These are phyloP conservation scores for Colletotrichum magnum DNA, from an alignment of 2,329 filamentous ascomycete genomes.

Conservation along the genomic window DNA sequence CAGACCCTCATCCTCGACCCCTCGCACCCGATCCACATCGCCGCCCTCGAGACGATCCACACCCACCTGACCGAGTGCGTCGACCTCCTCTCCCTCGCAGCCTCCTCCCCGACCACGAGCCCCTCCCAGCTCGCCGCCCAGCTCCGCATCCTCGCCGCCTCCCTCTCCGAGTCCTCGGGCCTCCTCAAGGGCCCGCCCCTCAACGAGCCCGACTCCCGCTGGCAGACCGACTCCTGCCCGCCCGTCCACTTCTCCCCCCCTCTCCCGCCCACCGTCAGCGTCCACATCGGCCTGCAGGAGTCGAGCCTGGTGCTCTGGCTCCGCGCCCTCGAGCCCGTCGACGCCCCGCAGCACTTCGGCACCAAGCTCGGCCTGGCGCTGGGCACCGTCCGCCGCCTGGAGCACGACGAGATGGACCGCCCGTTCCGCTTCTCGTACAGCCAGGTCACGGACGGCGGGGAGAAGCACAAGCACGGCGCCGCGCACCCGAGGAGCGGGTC, in stretches of 20 bases:
- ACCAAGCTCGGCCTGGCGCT: conserved; percentile 81
- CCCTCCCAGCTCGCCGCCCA: conserved; percentile 70
- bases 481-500: conserved; percentile 21
- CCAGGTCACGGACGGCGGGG: conserved; percentile 44
- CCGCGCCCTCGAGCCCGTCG: conserved; percentile 78
- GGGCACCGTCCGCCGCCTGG: conserved; percentile 72
- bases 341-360: conserved; percentile 71
- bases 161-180: conserved; percentile 65
- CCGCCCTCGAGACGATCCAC: conserved; percentile 79
- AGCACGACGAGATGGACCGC: conserved; percentile 85
- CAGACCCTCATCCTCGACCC: conserved; percentile 65
- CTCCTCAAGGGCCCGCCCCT: conserved; percentile 69
- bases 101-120: conserved; percentile 67
- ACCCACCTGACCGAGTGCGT: conserved; percentile 86
- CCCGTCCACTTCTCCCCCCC: conserved; percentile 59
- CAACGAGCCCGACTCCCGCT: conserved; percentile 56
- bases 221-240: conserved; percentile 61
- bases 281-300: conserved; percentile 80
- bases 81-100: conserved; percentile 80
- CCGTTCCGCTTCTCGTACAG: conserved; percentile 75
- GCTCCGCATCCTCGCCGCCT: conserved; percentile 68
- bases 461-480: conserved; percentile 36
- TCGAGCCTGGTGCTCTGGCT: conserved; percentile 78
- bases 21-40: conserved; percentile 69
- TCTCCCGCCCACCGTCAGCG: conserved; percentile 75